Percentiles rank a stretch among this genome's conserved stretches.
Conservation (phyloP, 345 rosid species). For the Mallotus nudiflorus region DNA sequence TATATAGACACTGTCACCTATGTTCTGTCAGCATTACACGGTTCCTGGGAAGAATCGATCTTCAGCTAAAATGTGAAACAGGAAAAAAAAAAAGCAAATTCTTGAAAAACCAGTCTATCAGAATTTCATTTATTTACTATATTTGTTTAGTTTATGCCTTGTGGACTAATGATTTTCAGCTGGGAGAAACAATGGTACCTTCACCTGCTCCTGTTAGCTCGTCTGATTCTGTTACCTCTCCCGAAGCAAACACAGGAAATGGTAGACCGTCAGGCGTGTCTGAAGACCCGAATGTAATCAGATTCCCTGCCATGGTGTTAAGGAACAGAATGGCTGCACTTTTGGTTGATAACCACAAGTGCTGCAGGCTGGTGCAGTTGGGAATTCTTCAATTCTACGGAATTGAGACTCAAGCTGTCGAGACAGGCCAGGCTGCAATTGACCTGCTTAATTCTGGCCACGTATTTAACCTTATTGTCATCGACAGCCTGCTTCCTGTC, state of each 20-base stretch:
- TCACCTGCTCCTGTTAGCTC: not conserved
- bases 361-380: not conserved
- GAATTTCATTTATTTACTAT: no score
- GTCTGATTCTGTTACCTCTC: no score
- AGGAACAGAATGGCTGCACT: constrained; percentile 23
- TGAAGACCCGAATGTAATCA: not conserved
- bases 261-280: not conserved
- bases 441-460: constrained; percentile 1
- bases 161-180: not conserved
- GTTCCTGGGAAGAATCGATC: no score
- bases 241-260: no score
- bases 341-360: constrained; percentile 14
- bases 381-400: constrained; percentile 15
- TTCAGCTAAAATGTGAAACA: no score
- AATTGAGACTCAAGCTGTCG: not conserved
- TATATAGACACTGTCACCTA: no score
- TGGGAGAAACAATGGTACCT: constrained; percentile 6
- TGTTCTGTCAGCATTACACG: no score
- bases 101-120: no score
- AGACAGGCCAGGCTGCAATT: constrained; percentile 4
- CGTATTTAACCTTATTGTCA: constrained; percentile 17
- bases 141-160: not conserved
- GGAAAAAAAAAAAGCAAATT: no score
- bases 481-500: constrained; percentile 9
- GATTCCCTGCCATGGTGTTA: not conserved